Conservation (phyloP, 1,284 basidiomycete species). For the Erythrobasidium hasegawianum region DNA sequence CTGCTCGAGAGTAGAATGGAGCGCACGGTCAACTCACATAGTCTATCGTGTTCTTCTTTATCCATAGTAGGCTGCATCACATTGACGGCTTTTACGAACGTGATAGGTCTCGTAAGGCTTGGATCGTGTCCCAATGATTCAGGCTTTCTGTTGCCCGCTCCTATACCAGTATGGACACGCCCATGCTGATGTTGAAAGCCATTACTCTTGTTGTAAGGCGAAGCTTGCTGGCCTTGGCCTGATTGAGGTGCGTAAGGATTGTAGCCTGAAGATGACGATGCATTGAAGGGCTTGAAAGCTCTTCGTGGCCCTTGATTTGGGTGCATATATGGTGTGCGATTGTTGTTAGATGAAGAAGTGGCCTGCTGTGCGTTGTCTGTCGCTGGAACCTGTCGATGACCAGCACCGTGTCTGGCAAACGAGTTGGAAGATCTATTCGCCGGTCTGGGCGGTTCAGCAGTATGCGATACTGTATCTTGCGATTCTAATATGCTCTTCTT, state of each 20-base stretch:
- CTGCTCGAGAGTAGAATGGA: neutral
- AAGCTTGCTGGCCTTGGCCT: neutral
- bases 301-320: too few relatives aligned
- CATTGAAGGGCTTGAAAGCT: too few relatives aligned
- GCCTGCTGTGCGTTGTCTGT: too few relatives aligned
- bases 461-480: neutral
- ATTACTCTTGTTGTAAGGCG: neutral
- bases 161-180: neutral
- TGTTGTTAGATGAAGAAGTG: too few relatives aligned
- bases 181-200: neutral
- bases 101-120: neutral
- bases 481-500: neutral
- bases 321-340: too few relatives aligned
- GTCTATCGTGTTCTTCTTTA: neutral
- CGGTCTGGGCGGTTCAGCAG: too few relatives aligned
- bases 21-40: neutral
- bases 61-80: conserved; percentile 6
- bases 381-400: too few relatives aligned
- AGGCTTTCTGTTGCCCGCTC: neutral
- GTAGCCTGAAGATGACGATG: too few relatives aligned
- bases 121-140: neutral
- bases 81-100: conserved; percentile 1
- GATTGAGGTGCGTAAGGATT: neutral
- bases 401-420: too few relatives aligned
- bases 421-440: too few relatives aligned